phyloP scores from a whole-genome alignment of 2,329 filamentous ascomycete genomes.

The Penicillium expansum region DNA sequence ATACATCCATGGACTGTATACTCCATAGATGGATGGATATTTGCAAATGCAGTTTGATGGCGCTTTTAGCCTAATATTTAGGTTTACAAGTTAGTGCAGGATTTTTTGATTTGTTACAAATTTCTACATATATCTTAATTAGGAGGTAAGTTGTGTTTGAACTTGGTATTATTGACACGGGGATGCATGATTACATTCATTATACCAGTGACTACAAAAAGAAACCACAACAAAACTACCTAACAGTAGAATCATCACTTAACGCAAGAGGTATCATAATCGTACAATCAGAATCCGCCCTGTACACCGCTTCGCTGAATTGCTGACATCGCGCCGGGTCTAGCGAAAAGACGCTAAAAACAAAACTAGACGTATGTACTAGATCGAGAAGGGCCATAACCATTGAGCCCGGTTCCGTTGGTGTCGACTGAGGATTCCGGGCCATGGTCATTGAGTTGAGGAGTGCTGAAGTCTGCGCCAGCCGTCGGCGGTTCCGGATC shows the following conservation, averaged over 20 bases:
- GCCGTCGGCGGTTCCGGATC: conserved; percentile 37
- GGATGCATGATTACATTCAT: not conserved
- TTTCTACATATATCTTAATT: not conserved
- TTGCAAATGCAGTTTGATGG: not conserved
- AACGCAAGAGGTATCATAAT: conserved; percentile 45
- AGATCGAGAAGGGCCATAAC: conserved; percentile 35
- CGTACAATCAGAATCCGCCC: conserved; percentile 39
- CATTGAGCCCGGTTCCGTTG: conserved; percentile 33
- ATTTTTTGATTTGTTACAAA: not conserved
- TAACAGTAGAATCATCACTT: conserved; percentile 24
- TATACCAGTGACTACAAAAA: not conserved
- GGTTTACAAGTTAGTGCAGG: too few species aligned
- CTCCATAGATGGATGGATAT: not conserved
- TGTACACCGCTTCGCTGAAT: conserved; percentile 29
- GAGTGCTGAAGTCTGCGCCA: conserved; percentile 13
- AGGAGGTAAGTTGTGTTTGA: not conserved
- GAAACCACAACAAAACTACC: conserved; percentile 4
- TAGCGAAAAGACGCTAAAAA: conserved; percentile 24
- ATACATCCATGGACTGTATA: not conserved
- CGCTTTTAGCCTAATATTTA: not conserved
- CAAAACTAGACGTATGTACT: conserved; percentile 43
- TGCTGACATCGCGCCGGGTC: conserved; percentile 19
- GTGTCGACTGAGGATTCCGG: conserved; percentile 24
- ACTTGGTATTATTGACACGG: not conserved
- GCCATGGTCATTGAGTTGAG: conserved; percentile 34